Conservation (phyloP, 176 grass and related monocot genomes). For the Tuctoria greenei region DNA sequence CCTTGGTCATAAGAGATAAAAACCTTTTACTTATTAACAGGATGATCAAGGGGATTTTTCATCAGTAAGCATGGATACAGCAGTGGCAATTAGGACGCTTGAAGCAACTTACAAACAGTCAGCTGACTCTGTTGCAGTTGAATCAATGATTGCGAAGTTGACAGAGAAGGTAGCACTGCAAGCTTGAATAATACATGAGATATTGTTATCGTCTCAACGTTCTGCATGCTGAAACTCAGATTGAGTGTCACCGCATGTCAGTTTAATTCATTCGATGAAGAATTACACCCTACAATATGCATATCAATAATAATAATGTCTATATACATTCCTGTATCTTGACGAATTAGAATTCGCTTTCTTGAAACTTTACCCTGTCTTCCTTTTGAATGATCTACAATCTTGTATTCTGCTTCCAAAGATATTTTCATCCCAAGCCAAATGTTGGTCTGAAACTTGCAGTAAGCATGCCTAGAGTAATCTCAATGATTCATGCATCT, state of each 20-base stretch:
- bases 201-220: not conserved
- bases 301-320: not conserved
- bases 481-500: constrained; percentile 7
- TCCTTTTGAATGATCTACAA: constrained; percentile 5
- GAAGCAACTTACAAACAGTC: constrained; percentile 96
- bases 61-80: constrained; percentile 98
- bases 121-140: constrained; percentile 64
- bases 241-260: not conserved
- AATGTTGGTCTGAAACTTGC: not conserved
- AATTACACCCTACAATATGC: not conserved
- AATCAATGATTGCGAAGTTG: constrained; percentile 76
- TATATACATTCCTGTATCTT: not conserved
- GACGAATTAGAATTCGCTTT: not conserved
- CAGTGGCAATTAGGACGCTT: constrained; percentile 91
- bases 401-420: not conserved
- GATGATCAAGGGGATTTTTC: constrained; percentile 95
- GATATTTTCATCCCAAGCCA: not conserved
- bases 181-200: not conserved
- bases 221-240: not conserved
- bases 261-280: not conserved
- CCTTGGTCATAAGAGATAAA: constrained; percentile 52
- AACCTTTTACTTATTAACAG: constrained; percentile 55
- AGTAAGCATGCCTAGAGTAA: not conserved
- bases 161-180: constrained; percentile 65
- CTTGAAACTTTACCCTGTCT: not conserved